phyloP scores from a whole-genome alignment of 257 asterid species.

The Mentha longifolia region DNA sequence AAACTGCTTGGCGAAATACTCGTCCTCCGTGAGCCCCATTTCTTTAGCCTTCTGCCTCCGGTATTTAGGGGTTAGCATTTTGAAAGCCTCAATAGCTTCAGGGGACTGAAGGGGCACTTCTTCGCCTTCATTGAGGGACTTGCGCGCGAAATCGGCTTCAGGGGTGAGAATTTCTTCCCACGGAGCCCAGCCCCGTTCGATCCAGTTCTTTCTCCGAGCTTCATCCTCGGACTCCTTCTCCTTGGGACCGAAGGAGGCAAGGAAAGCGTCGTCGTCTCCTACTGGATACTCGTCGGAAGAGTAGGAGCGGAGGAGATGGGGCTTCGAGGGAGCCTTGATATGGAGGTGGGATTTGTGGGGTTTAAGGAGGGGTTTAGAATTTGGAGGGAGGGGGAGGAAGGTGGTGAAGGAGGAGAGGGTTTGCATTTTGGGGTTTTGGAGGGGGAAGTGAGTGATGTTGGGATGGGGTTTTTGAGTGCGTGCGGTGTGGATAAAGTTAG shows the following conservation, averaged over 20 bases:
- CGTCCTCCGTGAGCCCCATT: constrained; percentile 89
- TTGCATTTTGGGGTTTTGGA: constrained; percentile 49
- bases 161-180: constrained; percentile 98
- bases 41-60: constrained; percentile 61
- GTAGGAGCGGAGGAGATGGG: constrained; percentile 44
- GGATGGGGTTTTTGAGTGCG: constrained; percentile 32
- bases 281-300: constrained; percentile 85
- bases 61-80: constrained; percentile 74
- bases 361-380: constrained; percentile 60
- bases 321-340: constrained; percentile 28
- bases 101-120: constrained; percentile 90
- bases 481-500: constrained; percentile 36
- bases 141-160: constrained; percentile 81
- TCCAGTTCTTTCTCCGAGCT: constrained; percentile 84
- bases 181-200: constrained; percentile 98
- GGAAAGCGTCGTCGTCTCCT: constrained; percentile 79
- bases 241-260: constrained; percentile 67
- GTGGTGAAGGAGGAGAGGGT: constrained; percentile 50
- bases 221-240: constrained; percentile 88
- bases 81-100: constrained; percentile 85
- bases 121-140: constrained; percentile 90
- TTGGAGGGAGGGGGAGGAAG: constrained; percentile 50
- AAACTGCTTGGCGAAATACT: constrained; percentile 85
- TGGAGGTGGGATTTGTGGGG: constrained; percentile 44
- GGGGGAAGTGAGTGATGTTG: neutral